Conservation (phyloP, 805 yeast species). For the Candida cerambycidarum region DNA sequence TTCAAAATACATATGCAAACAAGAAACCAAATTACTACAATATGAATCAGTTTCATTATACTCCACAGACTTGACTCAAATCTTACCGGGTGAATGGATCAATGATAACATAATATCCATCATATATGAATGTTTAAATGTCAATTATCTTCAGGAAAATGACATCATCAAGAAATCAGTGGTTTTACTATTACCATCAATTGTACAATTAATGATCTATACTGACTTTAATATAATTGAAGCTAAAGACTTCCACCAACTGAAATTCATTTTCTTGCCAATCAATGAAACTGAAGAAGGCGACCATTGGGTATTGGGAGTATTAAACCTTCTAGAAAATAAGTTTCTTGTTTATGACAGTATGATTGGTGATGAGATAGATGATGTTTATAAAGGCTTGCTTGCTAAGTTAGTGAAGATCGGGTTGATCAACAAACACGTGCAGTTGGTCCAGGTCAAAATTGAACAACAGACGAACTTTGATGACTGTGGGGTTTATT, state of each 20-base stretch:
- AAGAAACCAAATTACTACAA: constrained; percentile 38
- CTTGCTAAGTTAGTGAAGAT: constrained; percentile 23
- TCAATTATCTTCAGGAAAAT: constrained; percentile 20
- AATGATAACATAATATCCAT: constrained; percentile 69
- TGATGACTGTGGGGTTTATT: constrained; percentile 62
- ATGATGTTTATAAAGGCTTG: constrained; percentile 22
- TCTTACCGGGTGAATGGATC: constrained; percentile 69
- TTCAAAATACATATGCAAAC: constrained; percentile 14
- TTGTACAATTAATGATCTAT: constrained; percentile 60
- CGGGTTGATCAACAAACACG: constrained; percentile 20
- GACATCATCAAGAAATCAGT: constrained; percentile 22
- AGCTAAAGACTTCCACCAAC: constrained; percentile 27
- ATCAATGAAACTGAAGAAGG: constrained; percentile 61
- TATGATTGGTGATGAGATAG: constrained; percentile 34
- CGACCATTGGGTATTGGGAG: constrained; percentile 72
- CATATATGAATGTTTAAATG: constrained; percentile 50
- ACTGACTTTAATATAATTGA: constrained; percentile 26
- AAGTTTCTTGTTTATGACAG: constrained; percentile 61
- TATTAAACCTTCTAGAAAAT: constrained; percentile 49
- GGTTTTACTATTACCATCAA: constrained; percentile 52
- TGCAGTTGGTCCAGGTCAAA: constrained; percentile 19
- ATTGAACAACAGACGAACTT: constrained; percentile 65
- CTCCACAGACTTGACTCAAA: constrained; percentile 55
- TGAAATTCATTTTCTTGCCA: constrained; percentile 61
- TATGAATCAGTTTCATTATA: constrained; percentile 59